Percentiles rank a stretch among this genome's conserved stretches.
Evolutionary conservation across 352 stramenopile genomes (phyloP).

Genomic region (Globisporangium middletonii): DNA sequence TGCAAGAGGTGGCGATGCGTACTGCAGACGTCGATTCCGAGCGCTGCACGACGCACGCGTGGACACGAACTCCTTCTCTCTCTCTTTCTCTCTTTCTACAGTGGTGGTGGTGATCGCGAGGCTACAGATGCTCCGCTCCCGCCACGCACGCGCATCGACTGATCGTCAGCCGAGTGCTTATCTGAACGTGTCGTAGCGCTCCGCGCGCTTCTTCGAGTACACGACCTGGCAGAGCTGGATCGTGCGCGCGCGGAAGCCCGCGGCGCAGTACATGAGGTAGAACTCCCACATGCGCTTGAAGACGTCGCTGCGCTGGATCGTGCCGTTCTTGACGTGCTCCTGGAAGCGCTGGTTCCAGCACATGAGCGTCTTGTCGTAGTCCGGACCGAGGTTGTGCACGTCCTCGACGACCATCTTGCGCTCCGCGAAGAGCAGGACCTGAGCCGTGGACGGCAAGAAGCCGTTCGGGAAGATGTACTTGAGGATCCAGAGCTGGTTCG

Average conservation of each 20-base stretch:
- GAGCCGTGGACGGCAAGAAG: slow-evolving; percentile 72
- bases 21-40: too few species aligned
- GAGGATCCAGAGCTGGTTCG: slow-evolving; percentile 83
- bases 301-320: slow-evolving; percentile 71
- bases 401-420: slow-evolving; percentile 79
- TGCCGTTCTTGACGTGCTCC: slow-evolving; percentile 64
- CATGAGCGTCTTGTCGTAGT: slow-evolving; percentile 90
- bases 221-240: slow-evolving; percentile 82
- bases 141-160: too few species aligned
- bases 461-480: slow-evolving; percentile 91
- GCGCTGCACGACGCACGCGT: too few species aligned
- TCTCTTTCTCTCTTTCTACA: too few species aligned
- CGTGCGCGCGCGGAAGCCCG: slow-evolving; percentile 84
- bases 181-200: slow-evolving; percentile 78
- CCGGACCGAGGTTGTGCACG: slow-evolving; percentile 79
- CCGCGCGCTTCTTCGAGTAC: slow-evolving; percentile 79
- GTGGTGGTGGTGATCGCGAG: too few species aligned
- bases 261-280: slow-evolving; percentile 88
- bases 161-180: slow-evolving; percentile 20
- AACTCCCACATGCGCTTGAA: slow-evolving; percentile 89
- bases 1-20: too few species aligned
- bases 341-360: slow-evolving; percentile 87
- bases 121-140: too few species aligned
- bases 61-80: too few species aligned
- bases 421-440: slow-evolving; percentile 73